phyloP scores from a whole-genome alignment of 352 stramenopile genomes.

The Phytophthora pseudosyringae region DNA sequence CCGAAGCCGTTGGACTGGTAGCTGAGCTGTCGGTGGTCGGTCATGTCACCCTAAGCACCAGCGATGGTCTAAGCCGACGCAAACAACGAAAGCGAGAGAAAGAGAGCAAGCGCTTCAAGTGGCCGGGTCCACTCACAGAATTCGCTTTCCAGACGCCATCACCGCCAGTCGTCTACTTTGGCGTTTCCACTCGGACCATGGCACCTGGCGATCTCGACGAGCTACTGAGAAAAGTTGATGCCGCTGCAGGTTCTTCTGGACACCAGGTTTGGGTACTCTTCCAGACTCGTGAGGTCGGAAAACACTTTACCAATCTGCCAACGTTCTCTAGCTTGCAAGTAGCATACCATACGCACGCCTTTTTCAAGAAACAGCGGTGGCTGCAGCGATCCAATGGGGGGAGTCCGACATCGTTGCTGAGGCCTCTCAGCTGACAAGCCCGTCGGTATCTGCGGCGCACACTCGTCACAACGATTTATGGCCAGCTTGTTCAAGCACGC shows the following conservation, averaged over 20 bases:
- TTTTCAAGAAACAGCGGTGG: slow-evolving; percentile 67
- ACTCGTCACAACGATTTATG: slow-evolving; percentile 89
- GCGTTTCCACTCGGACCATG: slow-evolving; percentile 43
- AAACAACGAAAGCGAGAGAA: slow-evolving; percentile 24
- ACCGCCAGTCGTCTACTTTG: slow-evolving; percentile 52
- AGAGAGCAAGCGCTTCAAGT: slow-evolving; percentile 27
- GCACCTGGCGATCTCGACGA: slow-evolving; percentile 31
- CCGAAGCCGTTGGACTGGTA: slow-evolving; percentile 51
- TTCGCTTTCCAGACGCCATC: slow-evolving; percentile 31
- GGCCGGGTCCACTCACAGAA: slow-evolving; percentile 5
- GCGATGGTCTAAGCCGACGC: slow-evolving; percentile 27
- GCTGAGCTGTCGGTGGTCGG: slow-evolving; percentile 46
- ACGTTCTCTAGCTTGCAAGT: slow-evolving; percentile 35
- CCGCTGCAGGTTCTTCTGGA: slow-evolving; percentile 20
- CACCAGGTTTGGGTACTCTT: slow-evolving; percentile 53
- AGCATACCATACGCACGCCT: slow-evolving; percentile 77
- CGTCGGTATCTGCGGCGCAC: slow-evolving; percentile 87
- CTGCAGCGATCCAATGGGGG: slow-evolving; percentile 75
- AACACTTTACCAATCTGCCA: slow-evolving; percentile 17
- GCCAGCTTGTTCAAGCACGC: slow-evolving; percentile 65
- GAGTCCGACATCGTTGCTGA: slow-evolving; percentile 79
- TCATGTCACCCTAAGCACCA: slow-evolving; percentile 32
- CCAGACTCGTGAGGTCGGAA: slow-evolving; percentile 44
- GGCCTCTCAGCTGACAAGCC: slow-evolving; percentile 77
- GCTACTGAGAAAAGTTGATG: slow-evolving; percentile 43